These are phyloP conservation scores for Populus hybrid DNA, from an alignment of 441 rosid species.

Conservation along the genomic window DNA sequence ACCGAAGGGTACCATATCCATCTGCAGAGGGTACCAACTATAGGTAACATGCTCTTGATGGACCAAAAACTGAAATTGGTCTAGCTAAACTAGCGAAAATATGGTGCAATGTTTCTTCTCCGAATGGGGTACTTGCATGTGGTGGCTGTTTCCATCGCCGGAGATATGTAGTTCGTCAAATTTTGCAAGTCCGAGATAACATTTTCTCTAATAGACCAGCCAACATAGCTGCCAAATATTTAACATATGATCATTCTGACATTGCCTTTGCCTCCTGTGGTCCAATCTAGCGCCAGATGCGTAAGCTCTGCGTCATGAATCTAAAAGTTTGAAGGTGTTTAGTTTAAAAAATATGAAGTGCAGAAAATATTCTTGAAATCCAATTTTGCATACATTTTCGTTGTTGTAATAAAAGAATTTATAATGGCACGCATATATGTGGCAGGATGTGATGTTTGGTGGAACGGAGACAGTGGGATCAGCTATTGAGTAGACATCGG, in stretches of 20 bases:
- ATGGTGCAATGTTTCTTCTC: conserved; percentile 80
- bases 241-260: conserved; percentile 80
- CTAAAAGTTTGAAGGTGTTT: conserved; percentile 12
- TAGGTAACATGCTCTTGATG: conserved; percentile 87
- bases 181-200: conserved; percentile 77
- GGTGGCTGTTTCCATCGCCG: conserved; percentile 65
- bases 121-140: conserved; percentile 72
- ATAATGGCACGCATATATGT: conserved; percentile 1
- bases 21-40: conserved; percentile 80
- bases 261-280: conserved; percentile 98
- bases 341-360: no score
- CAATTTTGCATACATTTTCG: no score
- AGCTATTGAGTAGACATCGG: conserved; percentile 82
- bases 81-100: conserved; percentile 58
- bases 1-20: conserved; percentile 51
- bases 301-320: conserved; percentile 85
- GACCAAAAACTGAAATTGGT: conserved; percentile 85
- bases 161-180: conserved; percentile 60
- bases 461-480: conserved; percentile 97
- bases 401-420: no score
- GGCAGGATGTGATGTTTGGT: conserved; percentile 94
- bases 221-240: conserved; percentile 65
- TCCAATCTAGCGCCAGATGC: conserved; percentile 95
- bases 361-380: no score
- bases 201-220: conserved; percentile 87